Evolutionary conservation across 1,139 yeast species (phyloP).

Genomic region (Magnusiomyces suaveolens): DNA sequence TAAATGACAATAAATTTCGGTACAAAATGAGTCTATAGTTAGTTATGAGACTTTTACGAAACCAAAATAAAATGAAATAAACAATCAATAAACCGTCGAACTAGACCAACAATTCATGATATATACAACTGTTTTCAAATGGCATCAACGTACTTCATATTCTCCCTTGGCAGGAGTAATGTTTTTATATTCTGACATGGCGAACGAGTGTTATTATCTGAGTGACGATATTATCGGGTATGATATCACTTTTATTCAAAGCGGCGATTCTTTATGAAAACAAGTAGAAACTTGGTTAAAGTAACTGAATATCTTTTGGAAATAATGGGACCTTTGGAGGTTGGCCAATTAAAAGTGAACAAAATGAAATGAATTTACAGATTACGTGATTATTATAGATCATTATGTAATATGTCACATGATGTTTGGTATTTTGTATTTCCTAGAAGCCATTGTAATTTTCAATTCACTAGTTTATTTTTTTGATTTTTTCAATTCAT

Average conservation of each 20-base stretch:
- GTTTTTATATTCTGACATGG: slow-evolving; percentile 13
- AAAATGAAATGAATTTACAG: not conserved
- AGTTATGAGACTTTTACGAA: not conserved
- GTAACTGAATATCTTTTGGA: not conserved
- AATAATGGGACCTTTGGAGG: not conserved
- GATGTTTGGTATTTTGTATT: not conserved
- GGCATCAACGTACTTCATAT: slow-evolving; percentile 11
- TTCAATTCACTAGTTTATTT: too few relatives aligned
- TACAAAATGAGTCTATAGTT: not conserved
- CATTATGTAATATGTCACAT: not conserved
- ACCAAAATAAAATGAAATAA: too few relatives aligned
- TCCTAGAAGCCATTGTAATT: too few relatives aligned
- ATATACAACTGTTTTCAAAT: too few relatives aligned
- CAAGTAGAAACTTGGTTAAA: not conserved
- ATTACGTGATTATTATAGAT: not conserved
- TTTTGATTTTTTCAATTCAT: not conserved
- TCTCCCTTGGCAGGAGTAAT: slow-evolving; percentile 14
- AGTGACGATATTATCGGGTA: not conserved
- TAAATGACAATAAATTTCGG: too few relatives aligned
- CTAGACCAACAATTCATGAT: too few relatives aligned
- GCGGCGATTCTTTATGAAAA: too few relatives aligned
- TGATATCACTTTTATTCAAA: too few relatives aligned
- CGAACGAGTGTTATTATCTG: not conserved
- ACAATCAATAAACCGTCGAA: too few relatives aligned
- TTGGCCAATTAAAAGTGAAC: not conserved